A percentile compares a stretch with the other conserved stretches of the same genome.
Evolutionary conservation across 768 basidiomycete species (phyloP).

Genomic region (Lanmaoa rubissima): DNA sequence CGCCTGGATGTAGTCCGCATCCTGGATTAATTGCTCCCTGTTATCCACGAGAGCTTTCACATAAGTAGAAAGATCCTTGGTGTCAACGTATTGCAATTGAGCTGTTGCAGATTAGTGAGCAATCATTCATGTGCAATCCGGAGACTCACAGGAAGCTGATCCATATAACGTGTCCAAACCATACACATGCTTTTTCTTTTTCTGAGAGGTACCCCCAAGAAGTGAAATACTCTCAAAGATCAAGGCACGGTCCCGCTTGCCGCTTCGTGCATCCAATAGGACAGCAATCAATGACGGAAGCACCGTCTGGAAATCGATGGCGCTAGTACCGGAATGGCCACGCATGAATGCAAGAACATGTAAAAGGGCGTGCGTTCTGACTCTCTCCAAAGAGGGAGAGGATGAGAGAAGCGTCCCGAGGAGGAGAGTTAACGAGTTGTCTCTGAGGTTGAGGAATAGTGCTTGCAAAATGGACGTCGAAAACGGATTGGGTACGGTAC

Average conservation of each 20-base stretch:
- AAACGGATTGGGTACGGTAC: slow-evolving; percentile 41
- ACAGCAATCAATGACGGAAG: slow-evolving; percentile 67
- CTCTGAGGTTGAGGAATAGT: slow-evolving; percentile 66
- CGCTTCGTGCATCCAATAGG: slow-evolving; percentile 34
- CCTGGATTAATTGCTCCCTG: slow-evolving; percentile 57
- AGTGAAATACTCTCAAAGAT: slow-evolving; percentile 56
- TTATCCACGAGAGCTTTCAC: slow-evolving; percentile 48
- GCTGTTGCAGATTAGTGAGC: slow-evolving; percentile 32
- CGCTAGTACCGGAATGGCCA: slow-evolving; percentile 57
- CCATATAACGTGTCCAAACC: slow-evolving; percentile 76
- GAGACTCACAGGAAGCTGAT: slow-evolving; percentile 47
- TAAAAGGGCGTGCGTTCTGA: slow-evolving; percentile 56
- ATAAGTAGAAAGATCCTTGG: slow-evolving; percentile 60
- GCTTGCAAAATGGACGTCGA: slow-evolving; percentile 56
- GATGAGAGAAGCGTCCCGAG: slow-evolving; percentile 62
- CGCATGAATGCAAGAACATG: slow-evolving; percentile 81
- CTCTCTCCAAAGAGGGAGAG: slow-evolving; percentile 28
- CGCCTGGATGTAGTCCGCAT: slow-evolving; percentile 52
- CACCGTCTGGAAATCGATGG: slow-evolving; percentile 78
- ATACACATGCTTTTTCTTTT: slow-evolving; percentile 57
- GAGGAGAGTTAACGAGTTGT: slow-evolving; percentile 77
- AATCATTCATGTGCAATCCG: neutral
- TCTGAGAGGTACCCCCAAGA: slow-evolving; percentile 39
- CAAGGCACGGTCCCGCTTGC: slow-evolving; percentile 31
- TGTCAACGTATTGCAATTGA: slow-evolving; percentile 66